Percentiles rank a stretch among this genome's conserved stretches.
These are phyloP conservation scores for Marchantia polymorpha DNA, from an alignment of 225 moss, liverwort and hornwort genomes.

Conservation along the genomic window DNA sequence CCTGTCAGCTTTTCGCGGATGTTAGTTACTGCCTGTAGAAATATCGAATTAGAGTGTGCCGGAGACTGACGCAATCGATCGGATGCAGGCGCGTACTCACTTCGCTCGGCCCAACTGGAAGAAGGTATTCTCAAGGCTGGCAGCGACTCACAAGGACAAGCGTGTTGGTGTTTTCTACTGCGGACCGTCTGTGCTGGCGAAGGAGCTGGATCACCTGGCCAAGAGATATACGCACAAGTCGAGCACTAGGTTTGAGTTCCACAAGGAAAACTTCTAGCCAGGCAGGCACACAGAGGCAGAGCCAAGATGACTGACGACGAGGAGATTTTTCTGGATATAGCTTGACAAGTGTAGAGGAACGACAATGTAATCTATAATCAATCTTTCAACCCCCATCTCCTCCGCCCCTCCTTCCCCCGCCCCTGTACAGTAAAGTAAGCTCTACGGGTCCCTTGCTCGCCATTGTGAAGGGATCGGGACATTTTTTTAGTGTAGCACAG, in stretches of 20 bases:
- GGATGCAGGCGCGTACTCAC: constrained; percentile 82
- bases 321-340: constrained; percentile 12
- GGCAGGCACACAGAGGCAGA: not conserved
- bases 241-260: constrained; percentile 84
- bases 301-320: not conserved
- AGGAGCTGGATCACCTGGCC: constrained; percentile 72
- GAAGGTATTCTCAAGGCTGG: constrained; percentile 87
- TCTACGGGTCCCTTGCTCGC: constrained; percentile 33
- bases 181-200: constrained; percentile 75
- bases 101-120: constrained; percentile 98
- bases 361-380: constrained; percentile 35
- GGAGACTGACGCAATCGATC: not conserved
- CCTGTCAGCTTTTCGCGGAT: not conserved
- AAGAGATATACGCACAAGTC: constrained; percentile 78
- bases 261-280: constrained; percentile 89
- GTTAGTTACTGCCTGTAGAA: not conserved
- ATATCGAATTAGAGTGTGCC: not conserved
- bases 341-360: constrained; percentile 23
- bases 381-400: constrained; percentile 12
- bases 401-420: not conserved
- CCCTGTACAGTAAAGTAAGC: constrained; percentile 33
- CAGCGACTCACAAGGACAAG: constrained; percentile 75
- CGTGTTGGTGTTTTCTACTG: constrained; percentile 99
- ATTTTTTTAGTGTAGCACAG: constrained; percentile 33
- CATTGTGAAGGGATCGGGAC: constrained; percentile 35